Evolutionary conservation across 2,329 filamentous ascomycete genomes (phyloP).

Genomic region (Sordariomycetes sp.): DNA sequence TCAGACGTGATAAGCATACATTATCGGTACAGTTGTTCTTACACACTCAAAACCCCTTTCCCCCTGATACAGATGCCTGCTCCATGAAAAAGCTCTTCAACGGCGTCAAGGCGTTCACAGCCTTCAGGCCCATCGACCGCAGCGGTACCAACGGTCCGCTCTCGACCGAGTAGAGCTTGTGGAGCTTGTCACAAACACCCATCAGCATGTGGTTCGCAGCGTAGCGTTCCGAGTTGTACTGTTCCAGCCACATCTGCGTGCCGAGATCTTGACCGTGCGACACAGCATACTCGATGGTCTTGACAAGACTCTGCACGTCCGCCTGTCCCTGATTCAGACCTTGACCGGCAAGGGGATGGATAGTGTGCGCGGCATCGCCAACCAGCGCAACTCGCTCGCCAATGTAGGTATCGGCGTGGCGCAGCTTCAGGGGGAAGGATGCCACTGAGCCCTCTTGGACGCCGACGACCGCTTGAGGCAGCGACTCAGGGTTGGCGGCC

Average conservation of each 20-base stretch:
- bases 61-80: conserved; percentile 48
- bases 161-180: conserved; percentile 81
- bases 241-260: conserved; percentile 65
- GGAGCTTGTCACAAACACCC: conserved; percentile 79
- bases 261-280: conserved; percentile 83
- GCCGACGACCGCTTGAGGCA: conserved; percentile 58
- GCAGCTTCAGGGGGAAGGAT: conserved; percentile 82
- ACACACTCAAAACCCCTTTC: conserved; percentile 27
- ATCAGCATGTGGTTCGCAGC: conserved; percentile 71
- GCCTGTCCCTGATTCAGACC: conserved; percentile 89
- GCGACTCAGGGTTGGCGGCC: conserved; percentile 34
- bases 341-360: conserved; percentile 90
- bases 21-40: neutral
- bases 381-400: conserved; percentile 85
- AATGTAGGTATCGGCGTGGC: conserved; percentile 90
- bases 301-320: conserved; percentile 72
- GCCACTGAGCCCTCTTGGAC: conserved; percentile 76
- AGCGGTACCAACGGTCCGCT: conserved; percentile 72
- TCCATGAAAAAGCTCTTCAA: conserved; percentile 85
- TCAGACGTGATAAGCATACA: too few species aligned
- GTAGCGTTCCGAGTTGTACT: conserved; percentile 75
- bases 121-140: conserved; percentile 65
- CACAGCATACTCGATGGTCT: conserved; percentile 67
- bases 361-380: conserved; percentile 89
- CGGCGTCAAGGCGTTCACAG: conserved; percentile 65